Evolutionary conservation across 768 basidiomycete genomes (phyloP), one percentile per base, ranked within the genome.

Genomic region (Peribolospora baueri): DNA sequence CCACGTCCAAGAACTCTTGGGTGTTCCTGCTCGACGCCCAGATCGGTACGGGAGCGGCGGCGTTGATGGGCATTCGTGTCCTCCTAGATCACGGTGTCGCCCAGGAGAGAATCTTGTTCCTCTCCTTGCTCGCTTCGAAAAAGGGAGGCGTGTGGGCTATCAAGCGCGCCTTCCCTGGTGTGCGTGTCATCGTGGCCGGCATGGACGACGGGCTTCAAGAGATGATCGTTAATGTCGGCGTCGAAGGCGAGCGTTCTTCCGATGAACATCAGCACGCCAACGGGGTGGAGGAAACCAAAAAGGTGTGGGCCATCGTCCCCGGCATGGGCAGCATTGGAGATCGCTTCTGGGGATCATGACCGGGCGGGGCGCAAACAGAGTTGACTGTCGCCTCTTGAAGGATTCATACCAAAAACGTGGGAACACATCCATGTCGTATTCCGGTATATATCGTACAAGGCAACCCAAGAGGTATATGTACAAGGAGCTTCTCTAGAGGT

Each of bases 41-140:
- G 80, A 86, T 97, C 65, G 87, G 85, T 5, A 95, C 91, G 0
- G 91, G 81, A 4, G 57, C 57, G 51, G 46, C 84, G 3, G 80
- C 81, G 14, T 83, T 95, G 66, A 95, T 97, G 91, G 81, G 88
- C 0, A 84, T 98, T 58, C 81, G 91, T 39, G 76, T 91, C 8
- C 70, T 95, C 7, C 74, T 97, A 13, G 91, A 98, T 65, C 91
- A 98, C 61, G 87, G 91, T 9, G 79, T 91, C 13, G 75, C 66
- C 54, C 76, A 87, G 66, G 77, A 81, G 36, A 58, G 57, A 25
- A 62, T 62, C 45, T 52, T 66, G 25, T 50, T 64, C 38, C 57
- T 59, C 51, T 60, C 56, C 50, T 86, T 91, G 69, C 73, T 95
- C 7, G 81, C 91, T 50, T 81, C 87, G 5, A 74, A 77, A n/a